These are phyloP conservation scores for Alisma plantagoaquatica DNA, from an alignment of 106 monocot genomes.

Conservation along the genomic window DNA sequence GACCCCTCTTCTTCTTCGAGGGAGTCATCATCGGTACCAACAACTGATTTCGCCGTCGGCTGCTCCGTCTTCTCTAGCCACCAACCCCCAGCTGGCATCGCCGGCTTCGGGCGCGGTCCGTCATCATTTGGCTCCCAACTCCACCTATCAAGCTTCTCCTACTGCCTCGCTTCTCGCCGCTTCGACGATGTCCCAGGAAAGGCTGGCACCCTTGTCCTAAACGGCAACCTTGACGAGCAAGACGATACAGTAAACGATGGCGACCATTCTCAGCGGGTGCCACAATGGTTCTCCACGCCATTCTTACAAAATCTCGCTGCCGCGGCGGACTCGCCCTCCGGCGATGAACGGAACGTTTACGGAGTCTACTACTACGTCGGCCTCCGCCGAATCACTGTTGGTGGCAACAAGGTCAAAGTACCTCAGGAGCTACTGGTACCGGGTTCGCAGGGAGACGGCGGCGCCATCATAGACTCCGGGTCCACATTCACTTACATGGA, in stretches of 20 bases:
- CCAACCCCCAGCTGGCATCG: constrained; percentile 66
- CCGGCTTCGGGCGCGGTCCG: constrained; percentile 67
- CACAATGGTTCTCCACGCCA: constrained; percentile 54
- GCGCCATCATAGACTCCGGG: constrained; percentile 74
- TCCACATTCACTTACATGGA: constrained; percentile 85
- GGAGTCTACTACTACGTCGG: constrained; percentile 75
- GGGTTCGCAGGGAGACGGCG: constrained; percentile 33
- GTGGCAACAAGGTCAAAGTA: constrained; percentile 48
- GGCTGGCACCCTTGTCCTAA: constrained; percentile 44
- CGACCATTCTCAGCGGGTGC: no score
- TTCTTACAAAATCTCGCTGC: constrained; percentile 31
- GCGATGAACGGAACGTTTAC: no score
- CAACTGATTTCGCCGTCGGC: constrained; percentile 51
- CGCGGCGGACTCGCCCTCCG: constrained; percentile 14
- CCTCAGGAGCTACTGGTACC: constrained; percentile 18
- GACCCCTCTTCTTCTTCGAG: no score
- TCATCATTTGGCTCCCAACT: constrained; percentile 65
- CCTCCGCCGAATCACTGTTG: constrained; percentile 41
- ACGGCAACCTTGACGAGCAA: no score
- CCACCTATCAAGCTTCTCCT: constrained; percentile 52
- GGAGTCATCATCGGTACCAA: no score
- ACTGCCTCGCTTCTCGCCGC: constrained; percentile 68
- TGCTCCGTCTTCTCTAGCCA: constrained; percentile 66
- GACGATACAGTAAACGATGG: no score
- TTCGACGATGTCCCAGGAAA: constrained; percentile 48